These are phyloP conservation scores for Colletotrichum lentis DNA, from an alignment of 2,329 filamentous ascomycete genomes.

Conservation along the genomic window DNA sequence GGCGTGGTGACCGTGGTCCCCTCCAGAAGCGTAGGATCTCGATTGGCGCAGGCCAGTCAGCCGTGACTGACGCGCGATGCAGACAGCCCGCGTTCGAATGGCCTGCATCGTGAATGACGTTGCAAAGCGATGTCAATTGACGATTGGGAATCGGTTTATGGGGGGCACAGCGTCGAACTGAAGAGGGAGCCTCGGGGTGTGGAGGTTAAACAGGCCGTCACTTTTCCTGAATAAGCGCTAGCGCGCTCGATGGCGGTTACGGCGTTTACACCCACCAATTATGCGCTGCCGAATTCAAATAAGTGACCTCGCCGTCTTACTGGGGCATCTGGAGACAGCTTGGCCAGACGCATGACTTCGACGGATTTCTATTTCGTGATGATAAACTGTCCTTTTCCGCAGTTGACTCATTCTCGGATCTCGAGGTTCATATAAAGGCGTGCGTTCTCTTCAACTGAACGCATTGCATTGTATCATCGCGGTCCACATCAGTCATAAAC, in stretches of 20 bases:
- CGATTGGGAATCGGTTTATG: slow-evolving; percentile 13
- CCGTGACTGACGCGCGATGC: slow-evolving; percentile 50
- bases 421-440: slow-evolving; percentile 3
- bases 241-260: background rate
- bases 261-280: slow-evolving; percentile 26
- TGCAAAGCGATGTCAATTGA: slow-evolving; percentile 33
- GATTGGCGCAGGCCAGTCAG: slow-evolving; percentile 47
- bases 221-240: slow-evolving; percentile 32
- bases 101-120: slow-evolving; percentile 47
- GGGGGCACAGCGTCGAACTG: slow-evolving; percentile 16
- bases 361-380: slow-evolving; percentile 33
- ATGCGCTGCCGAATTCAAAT: slow-evolving; percentile 38
- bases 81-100: slow-evolving; percentile 48
- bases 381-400: slow-evolving; percentile 37
- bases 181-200: slow-evolving; percentile 30
- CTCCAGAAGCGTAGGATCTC: slow-evolving; percentile 63
- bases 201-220: slow-evolving; percentile 36
- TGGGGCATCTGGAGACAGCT: slow-evolving; percentile 32
- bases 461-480: background rate
- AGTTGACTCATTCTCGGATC: slow-evolving; percentile 31
- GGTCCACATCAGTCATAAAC: background rate
- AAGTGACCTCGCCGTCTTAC: slow-evolving; percentile 30
- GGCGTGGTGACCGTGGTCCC: slow-evolving; percentile 54
- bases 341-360: slow-evolving; percentile 34
- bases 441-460: background rate